Percentiles rank a stretch among this genome's conserved stretches.
phyloP scores from a whole-genome alignment of 2,329 filamentous ascomycete species.

The Berkeleyomyces basicola region DNA sequence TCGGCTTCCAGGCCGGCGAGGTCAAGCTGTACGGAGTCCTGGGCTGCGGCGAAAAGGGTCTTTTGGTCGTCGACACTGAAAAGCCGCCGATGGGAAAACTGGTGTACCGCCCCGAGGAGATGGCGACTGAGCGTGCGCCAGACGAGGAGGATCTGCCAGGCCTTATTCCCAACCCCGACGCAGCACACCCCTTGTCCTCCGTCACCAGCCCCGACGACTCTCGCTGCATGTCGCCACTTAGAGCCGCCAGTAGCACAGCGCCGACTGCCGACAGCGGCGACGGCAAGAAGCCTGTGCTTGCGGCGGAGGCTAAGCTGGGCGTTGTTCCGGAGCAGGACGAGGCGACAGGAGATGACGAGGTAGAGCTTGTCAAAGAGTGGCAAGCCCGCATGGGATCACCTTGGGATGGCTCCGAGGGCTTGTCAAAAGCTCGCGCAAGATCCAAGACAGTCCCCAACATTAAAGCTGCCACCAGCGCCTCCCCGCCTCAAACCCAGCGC shows the following conservation, averaged over 20 bases:
- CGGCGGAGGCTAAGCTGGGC: constrained; percentile 2
- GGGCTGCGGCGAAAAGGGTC: constrained; percentile 50
- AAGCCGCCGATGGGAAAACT: constrained; percentile 29
- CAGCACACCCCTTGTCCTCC: constrained; percentile 2
- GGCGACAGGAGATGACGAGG: constrained; percentile 6
- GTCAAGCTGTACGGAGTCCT: constrained; percentile 54
- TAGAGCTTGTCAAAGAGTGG: constrained; percentile 3
- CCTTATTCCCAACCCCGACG: constrained; percentile 6
- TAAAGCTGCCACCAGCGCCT: background rate
- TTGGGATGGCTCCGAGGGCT: background rate
- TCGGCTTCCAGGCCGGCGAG: constrained; percentile 47
- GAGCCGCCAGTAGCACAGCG: background rate
- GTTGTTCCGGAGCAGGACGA: constrained; percentile 13
- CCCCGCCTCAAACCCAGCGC: background rate
- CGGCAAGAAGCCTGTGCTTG: background rate
- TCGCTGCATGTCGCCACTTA: background rate
- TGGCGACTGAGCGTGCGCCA: background rate
- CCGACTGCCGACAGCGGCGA: background rate
- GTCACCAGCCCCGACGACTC: background rate
- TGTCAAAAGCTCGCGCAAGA: background rate
- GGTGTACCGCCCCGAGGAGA: constrained; percentile 16
- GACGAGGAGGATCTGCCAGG: constrained; percentile 2
- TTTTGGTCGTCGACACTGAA: constrained; percentile 51
- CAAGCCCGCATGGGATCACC: background rate
- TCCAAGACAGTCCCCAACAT: background rate